Base-by-base conservation (phyloP, 768 basidiomycete species). In the Mycena belliarum region DNA sequence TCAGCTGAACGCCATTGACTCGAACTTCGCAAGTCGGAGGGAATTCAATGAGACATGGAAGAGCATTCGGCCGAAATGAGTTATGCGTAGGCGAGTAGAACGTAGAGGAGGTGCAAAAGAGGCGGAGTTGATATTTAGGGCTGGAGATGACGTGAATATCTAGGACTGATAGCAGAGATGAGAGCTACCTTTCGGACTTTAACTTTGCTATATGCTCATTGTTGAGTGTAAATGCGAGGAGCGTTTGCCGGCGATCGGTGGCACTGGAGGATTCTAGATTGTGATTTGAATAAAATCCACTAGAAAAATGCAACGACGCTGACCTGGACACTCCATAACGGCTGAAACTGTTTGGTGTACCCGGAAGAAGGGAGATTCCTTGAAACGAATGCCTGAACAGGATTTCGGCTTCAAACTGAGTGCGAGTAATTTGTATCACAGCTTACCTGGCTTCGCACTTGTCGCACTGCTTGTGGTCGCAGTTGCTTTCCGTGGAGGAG, bases 1-100 rank as follows among this genome's bases (percentile, higher is more conserved):
- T 76, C 28, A 96, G 74, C 52, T 83, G 79, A 3, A 76, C 76
- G 52, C 75, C 79, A 71, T 97, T 96, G 37, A 95, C 84, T 67
- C 92, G 88, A 49, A 95, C 88, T 82, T 97, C 94, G 68, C 91
- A 94, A 10, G 91, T 91, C 9, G 88, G 85, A 23, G 94, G 94
- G 65, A 96, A 97, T 76, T 97, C 94, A 46, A 96, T 84, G 5
- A 84, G 90, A 67, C 89, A 91, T 18, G 84, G 83, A 18, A 75
- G 70, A 42, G 72, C 65, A 55, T 72, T 75, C 6, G 81, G 71
- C 49, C 88, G 76, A 64, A 89, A 88, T 14, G 79, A 80, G 41
- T 75, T 75, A 21, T 76, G 70, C 42, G 76, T 75, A 16, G 77
- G 72, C 43, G 79, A 78, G 70, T 87, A 87, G 69, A 87, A 92